Percentiles rank a stretch among this genome's conserved stretches.
These are phyloP conservation scores for Zea mays DNA, from an alignment of 176 grass and related monocot genomes.

Conservation along the genomic window Zm-B73-REFERENCE-NAM-5.0 NC_050096.1:7021001-7021500, in stretches of 20 bases:
- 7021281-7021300: neutral
- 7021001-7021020: slow-evolving; percentile 24
- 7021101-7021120: neutral
- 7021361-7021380: no score
- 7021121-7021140: neutral
- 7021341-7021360: no score
- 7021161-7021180: neutral
- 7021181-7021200: neutral
- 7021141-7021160: neutral
- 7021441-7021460: no score
- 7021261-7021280: neutral
- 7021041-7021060: neutral
- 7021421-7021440: no score
- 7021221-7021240: neutral
- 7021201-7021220: neutral
- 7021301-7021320: neutral
- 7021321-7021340: neutral
- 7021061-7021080: neutral
- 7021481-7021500: no score
- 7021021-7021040: slow-evolving; percentile 32
- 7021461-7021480: no score
- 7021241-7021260: neutral
- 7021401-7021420: no score
- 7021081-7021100: slow-evolving; percentile 31
- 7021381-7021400: no score